Base-by-base conservation (phyloP, 768 basidiomycete species). In the Lyophyllum shimeji region DNA sequence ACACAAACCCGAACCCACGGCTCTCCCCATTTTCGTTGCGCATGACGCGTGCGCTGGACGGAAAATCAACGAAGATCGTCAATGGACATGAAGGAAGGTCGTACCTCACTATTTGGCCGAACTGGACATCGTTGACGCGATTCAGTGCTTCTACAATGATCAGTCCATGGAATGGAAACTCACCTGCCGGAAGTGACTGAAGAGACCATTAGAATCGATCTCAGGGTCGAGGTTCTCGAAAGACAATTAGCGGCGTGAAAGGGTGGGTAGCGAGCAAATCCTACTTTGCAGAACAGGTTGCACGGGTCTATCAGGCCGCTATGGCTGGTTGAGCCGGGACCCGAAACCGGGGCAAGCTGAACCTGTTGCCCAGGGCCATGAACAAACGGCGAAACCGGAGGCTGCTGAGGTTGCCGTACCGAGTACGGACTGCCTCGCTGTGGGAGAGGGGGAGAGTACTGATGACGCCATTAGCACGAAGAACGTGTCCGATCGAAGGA, bases 361-460 rank as follows among this genome's bases (percentile, higher is more conserved):
- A 94, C 90, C 68, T 93, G 92, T 67, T 95, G 93, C 2, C 93
- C 93, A 11, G 93, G 93, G 9, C 93, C 92, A 69, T 93, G 91
- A 7, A 91, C 77, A 65, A 93, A 93, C 1, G 77, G 71, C 13
- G 80, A 70, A 20, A 75, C 69, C 31, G 79, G 70, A 11, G 54
- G 39, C 53, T 76, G 78, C 18, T 80, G 62, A 27, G 82, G 71
- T 45, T 74, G 71, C 56, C 76, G 68, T 42, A 70, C 72, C 44
- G 71, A 77, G 61, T 76, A 83, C 13, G 82, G 82, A 63, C 74
- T 76, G 23, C 71, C 74, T n/a, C n/a, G n/a, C 58, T 84, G 83
- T 5, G 89, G 87, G 52, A 87, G 87, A 7, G 89, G 86, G 52
- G 88, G 87, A 42, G 87, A 88, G 73, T 91, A 89, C 61, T 65